phyloP scores from a whole-genome alignment of 2,329 filamentous ascomycete genomes.

The Sporothrix protearum region DNA sequence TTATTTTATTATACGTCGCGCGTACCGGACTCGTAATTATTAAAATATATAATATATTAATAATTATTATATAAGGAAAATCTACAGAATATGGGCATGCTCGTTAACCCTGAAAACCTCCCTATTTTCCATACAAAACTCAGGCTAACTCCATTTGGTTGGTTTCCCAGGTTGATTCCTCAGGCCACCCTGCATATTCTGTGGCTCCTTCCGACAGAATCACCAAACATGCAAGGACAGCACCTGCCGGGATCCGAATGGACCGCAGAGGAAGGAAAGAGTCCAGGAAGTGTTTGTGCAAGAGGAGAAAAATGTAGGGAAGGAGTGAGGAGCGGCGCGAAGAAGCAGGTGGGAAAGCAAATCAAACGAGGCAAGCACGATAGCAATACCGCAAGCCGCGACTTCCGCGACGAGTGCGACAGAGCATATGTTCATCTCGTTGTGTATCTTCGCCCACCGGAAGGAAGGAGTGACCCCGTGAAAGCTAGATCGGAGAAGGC shows the following conservation, averaged over 20 bases:
- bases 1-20: no score
- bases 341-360: neutral
- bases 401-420: slow-evolving; percentile 3
- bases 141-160: no score
- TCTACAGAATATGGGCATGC: no score
- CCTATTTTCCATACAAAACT: no score
- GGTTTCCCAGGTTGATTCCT: no score
- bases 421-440: neutral
- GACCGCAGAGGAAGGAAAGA: neutral
- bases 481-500: neutral
- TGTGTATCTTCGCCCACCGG: neutral
- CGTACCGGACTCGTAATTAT: no score
- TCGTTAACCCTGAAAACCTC: no score
- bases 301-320: slow-evolving; percentile 1
- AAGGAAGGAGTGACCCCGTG: neutral
- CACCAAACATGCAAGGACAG: neutral
- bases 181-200: no score
- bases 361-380: slow-evolving; percentile 1
- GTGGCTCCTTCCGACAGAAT: no score
- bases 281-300: neutral
- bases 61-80: no score
- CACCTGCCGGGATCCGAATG: slow-evolving; percentile 5
- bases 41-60: no score
- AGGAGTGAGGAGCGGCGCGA: neutral
- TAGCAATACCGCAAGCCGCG: neutral